Evolutionary conservation across 495 filamentous ascomycete species (phyloP).

Genomic region (Lophium mytilinum): DNA sequence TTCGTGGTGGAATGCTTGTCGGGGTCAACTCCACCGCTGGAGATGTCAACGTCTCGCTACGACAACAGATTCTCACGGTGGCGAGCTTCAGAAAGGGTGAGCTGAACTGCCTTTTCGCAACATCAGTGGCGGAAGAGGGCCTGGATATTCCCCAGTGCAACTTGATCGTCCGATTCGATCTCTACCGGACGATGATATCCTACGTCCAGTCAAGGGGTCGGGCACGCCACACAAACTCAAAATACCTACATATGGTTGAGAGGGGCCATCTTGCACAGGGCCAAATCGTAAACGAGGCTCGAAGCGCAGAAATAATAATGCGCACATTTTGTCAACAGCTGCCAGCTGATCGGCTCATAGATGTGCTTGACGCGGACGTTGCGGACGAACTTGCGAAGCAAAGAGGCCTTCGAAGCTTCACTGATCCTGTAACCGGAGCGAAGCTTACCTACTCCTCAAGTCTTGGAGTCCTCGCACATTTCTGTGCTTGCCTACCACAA

Average conservation of each 20-base stretch:
- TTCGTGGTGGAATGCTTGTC: slow-evolving; percentile 61
- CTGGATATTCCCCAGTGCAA: slow-evolving; percentile 96
- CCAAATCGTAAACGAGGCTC: slow-evolving; percentile 49
- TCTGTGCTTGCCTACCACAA: slow-evolving; percentile 45
- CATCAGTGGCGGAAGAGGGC: slow-evolving; percentile 89
- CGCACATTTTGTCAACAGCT: slow-evolving; percentile 66
- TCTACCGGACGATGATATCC: slow-evolving; percentile 87
- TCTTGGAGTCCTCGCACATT: slow-evolving; percentile 56
- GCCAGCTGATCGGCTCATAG: slow-evolving; percentile 65
- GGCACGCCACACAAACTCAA: slow-evolving; percentile 66
- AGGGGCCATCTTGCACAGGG: slow-evolving; percentile 52
- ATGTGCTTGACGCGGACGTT: slow-evolving; percentile 51
- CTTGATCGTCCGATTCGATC: slow-evolving; percentile 77
- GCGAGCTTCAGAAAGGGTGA: slow-evolving; percentile 70
- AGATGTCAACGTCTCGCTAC: slow-evolving; percentile 56
- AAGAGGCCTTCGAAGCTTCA: slow-evolving; percentile 47
- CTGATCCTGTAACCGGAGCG: slow-evolving; percentile 61
- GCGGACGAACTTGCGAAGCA: slow-evolving; percentile 50
- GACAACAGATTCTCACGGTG: slow-evolving; percentile 68
- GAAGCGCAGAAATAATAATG: slow-evolving; percentile 48
- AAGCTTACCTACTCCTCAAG: slow-evolving; percentile 72
- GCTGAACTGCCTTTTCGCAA: slow-evolving; percentile 82
- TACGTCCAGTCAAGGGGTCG: slow-evolving; percentile 94
- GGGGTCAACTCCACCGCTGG: slow-evolving; percentile 43
- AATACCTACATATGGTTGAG: slow-evolving; percentile 80